Conservation (phyloP, 257 asterid genomes). For the Hygrophila difformis region DNA sequence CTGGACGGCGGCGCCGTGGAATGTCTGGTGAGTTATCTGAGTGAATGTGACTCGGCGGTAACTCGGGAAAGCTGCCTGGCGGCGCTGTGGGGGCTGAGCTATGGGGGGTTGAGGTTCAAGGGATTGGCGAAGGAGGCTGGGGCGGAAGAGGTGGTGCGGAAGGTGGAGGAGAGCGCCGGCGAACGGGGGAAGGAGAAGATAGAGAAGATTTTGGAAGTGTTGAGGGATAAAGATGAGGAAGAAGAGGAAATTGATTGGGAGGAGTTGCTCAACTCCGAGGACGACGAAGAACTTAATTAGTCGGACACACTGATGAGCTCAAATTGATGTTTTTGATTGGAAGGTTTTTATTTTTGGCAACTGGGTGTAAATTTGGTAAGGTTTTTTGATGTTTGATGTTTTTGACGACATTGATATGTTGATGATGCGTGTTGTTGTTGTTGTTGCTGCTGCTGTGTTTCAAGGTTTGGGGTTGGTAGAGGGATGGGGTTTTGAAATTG, state of each 20-base stretch:
- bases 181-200: conserved; percentile 39
- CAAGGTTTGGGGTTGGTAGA: no score
- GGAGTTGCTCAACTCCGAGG: conserved; percentile 48
- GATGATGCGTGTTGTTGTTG: no score
- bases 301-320: background rate
- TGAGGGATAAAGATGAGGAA: conserved; percentile 66
- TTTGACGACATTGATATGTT: no score
- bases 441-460: no score
- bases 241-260: conserved; percentile 82
- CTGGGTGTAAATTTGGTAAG: no score
- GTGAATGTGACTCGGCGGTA: conserved; percentile 31
- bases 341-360: no score
- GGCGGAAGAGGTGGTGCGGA: conserved; percentile 59
- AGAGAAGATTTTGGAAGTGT: conserved; percentile 49
- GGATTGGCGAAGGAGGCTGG: conserved; percentile 84
- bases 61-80: conserved; percentile 57
- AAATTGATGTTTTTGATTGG: no score
- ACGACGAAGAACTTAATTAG: no score
- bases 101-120: conserved; percentile 91
- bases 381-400: no score
- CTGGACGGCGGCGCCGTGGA: conserved; percentile 56
- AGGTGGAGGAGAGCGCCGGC: conserved; percentile 35
- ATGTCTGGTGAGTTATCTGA: conserved; percentile 35
- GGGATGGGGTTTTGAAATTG: no score
- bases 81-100: conserved; percentile 71